These are phyloP conservation scores for Ustilago tritici DNA, from an alignment of 1,284 basidiomycete species.

Conservation along the genomic window DNA sequence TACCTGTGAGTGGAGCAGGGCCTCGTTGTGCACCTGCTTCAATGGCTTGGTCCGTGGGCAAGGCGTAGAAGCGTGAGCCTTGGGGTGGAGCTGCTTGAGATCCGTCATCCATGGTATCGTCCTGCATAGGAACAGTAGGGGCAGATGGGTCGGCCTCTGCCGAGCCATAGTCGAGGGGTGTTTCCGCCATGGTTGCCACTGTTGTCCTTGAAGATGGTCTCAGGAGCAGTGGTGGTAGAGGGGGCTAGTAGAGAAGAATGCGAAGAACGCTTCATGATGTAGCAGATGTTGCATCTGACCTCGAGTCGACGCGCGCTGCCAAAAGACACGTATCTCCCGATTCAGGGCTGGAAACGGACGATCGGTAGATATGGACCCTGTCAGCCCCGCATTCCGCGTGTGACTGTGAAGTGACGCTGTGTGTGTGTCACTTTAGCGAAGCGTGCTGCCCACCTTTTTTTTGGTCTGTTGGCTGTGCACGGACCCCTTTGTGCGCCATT, in stretches of 20 bases:
- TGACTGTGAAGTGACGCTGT: neutral
- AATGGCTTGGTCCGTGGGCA: slow-evolving; percentile 53
- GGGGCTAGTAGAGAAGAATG: neutral
- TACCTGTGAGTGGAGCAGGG: slow-evolving; percentile 20
- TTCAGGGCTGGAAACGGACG: neutral
- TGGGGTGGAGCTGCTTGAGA: neutral
- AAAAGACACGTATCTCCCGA: neutral
- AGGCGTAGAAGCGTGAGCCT: slow-evolving; percentile 46
- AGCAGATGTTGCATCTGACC: neutral
- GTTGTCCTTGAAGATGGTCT: neutral
- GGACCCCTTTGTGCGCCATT: neutral
- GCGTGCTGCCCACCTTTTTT: neutral
- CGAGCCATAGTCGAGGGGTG: slow-evolving; percentile 43
- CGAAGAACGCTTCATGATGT: neutral
- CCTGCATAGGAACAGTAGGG: slow-evolving; percentile 16
- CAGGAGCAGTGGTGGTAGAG: slow-evolving; percentile 5
- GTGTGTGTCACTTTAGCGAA: slow-evolving; percentile 1
- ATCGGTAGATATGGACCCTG: slow-evolving; percentile 2
- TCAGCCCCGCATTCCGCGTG: neutral
- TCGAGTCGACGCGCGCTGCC: neutral
- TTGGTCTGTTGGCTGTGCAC: neutral
- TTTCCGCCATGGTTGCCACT: slow-evolving; percentile 28
- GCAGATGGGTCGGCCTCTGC: slow-evolving; percentile 19
- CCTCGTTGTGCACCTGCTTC: slow-evolving; percentile 55
- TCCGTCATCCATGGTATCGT: slow-evolving; percentile 42